Evolutionary conservation across 805 yeast genomes (phyloP), one percentile per base, ranked within the genome.

Genomic region (Diddensiella santjacobensis): DNA sequence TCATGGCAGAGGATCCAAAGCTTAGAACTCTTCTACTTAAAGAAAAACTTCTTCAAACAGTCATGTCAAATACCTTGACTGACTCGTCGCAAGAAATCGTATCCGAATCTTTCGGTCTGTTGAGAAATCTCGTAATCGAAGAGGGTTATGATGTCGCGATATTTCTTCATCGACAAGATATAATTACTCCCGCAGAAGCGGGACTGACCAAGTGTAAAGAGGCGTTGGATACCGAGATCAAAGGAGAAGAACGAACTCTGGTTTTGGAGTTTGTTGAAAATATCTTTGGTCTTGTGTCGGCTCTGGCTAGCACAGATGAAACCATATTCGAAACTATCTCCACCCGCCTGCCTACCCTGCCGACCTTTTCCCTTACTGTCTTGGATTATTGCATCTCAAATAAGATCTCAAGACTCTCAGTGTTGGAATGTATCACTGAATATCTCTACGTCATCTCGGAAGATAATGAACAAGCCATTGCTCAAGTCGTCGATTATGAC

Each of bases 91-190:
- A 81, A 48, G 96, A 88, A 56, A 79, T 87, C 40, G 83, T 86
- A 17, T 84, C 85, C 18, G 95, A 85, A 58, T 74, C 91, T 1
- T 83, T 80, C 57, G 97, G 96, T 1, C 70, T 91, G 20, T 68
- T 93, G 53, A 77, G 96, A 62, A 88, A 85, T 61, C 61, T 91
- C 48, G 83, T 84, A 2, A 72, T 87, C 45, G 96, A 87, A 60
- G 96, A 89, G 66, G 97, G 96, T 18, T 83, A 87, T 57, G 95
- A 87, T 54, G 76, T 87, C 31, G 80, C 88, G 22, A 77, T 79
- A 18, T 79, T 78, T 63, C 64, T 86, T 46, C 84, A 95, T 86
- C 78, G 97, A 61, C 79, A 80, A 15, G 80, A 84, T 52, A 79
- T 91, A 37, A 83, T 96, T 85, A 71, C 76, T 0, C 67, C 77